Base-by-base conservation (phyloP, 305 asterid species). In the Andrographis paniculata region DNA sequence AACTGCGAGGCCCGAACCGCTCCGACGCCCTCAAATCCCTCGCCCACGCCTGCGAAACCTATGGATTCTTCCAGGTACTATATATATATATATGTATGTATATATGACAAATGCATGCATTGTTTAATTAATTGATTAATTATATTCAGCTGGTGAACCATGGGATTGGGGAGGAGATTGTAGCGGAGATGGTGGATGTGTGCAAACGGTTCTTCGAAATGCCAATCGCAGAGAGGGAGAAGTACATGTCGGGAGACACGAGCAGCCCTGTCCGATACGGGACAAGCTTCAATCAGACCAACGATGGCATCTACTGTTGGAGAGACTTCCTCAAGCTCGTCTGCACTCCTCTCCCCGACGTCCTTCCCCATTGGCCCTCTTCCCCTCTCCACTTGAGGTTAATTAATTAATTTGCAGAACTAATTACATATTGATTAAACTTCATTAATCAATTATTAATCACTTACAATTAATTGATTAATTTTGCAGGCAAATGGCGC, bases 41-140 rank as follows among this genome's bases (percentile, higher is more conserved):
- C 0, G 67, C 93, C 33, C 11, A 61, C 33, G 89, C 95, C 42
- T 82, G 95, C 36, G 61, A 82, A 58, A 74, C 63, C 57, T 79
- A 68, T 14, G 97, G 97, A 0, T 81, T 88, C 53, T 88, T 88
- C 17, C 97, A 88, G 93, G 94, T 87, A n/a, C 16, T 59, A 2
- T 13, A 13, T 12, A 13, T 14, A 33, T 33, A n/a, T n/a, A n/a
- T n/a, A n/a, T n/a, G n/a, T n/a, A n/a, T n/a, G n/a, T n/a, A n/a
- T n/a, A n/a, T n/a, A n/a, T n/a, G n/a, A n/a, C n/a, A n/a, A n/a
- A n/a, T 24, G 8, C 30, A 24, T 24, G 6, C 30, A 24, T 24
- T 24, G 30, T 24, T 24, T 4, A 24, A 24, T 24, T 24, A 24
- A 33, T 33, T 6, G 12, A 7, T 9, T 33, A 7, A 13, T 33